phyloP scores from a whole-genome alignment of 192 early-diverging fungal species.

The Coemansia sp. region DNA sequence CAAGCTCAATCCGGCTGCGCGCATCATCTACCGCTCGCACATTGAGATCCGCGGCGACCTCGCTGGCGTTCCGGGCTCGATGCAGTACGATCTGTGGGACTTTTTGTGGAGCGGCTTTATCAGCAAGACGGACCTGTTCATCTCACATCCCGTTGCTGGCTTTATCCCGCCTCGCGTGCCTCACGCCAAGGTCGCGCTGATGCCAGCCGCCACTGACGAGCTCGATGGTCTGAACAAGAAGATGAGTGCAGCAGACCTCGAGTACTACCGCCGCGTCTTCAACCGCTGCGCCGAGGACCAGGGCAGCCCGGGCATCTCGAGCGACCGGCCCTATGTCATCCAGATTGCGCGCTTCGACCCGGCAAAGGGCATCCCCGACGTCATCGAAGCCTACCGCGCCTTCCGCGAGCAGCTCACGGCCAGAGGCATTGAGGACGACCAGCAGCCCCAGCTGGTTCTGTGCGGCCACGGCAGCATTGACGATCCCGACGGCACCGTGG shows the following conservation, averaged over 20 bases:
- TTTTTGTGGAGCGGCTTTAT: slow-evolving; percentile 76
- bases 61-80: slow-evolving; percentile 62
- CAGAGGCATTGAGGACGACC: slow-evolving; percentile 37
- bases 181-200: slow-evolving; percentile 62
- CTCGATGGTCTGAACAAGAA: slow-evolving; percentile 85
- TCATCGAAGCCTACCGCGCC: slow-evolving; percentile 68
- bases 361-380: slow-evolving; percentile 79
- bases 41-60: slow-evolving; percentile 83
- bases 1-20: slow-evolving; percentile 64
- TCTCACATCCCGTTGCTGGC: slow-evolving; percentile 76
- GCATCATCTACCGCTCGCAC: slow-evolving; percentile 82
- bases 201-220: slow-evolving; percentile 78
- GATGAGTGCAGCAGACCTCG: slow-evolving; percentile 55
- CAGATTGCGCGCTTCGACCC: slow-evolving; percentile 88
- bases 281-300: slow-evolving; percentile 78
- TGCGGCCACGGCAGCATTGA: slow-evolving; percentile 82
- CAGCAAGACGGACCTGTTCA: slow-evolving; percentile 72
- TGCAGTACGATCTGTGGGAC: slow-evolving; percentile 75
- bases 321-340: slow-evolving; percentile 73
- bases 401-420: slow-evolving; percentile 63
- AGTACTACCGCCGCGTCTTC: slow-evolving; percentile 77
- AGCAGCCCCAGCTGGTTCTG: slow-evolving; percentile 72
- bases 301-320: slow-evolving; percentile 61
- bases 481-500: slow-evolving; percentile 78
- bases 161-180: slow-evolving; percentile 79